These are phyloP conservation scores for Penicillium manginii DNA, from an alignment of 495 filamentous ascomycete genomes.

Conservation along the genomic window DNA sequence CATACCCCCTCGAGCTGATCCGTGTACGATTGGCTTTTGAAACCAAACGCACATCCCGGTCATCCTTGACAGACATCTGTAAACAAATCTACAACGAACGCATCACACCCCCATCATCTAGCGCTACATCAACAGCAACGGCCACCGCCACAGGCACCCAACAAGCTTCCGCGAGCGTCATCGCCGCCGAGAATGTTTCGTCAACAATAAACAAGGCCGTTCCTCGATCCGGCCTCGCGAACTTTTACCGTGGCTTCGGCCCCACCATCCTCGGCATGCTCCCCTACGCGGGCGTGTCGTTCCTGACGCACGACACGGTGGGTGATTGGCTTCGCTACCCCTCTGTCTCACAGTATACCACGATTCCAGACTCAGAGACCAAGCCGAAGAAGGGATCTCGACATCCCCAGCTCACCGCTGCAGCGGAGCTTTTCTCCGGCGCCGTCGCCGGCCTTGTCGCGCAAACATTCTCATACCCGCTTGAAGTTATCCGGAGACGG, in stretches of 20 bases:
- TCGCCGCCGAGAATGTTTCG: conserved; percentile 41
- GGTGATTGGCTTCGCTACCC: conserved; percentile 79
- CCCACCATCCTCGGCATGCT: conserved; percentile 92
- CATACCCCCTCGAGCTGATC: conserved; percentile 91
- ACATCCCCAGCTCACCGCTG: conserved; percentile 57
- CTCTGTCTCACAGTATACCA: conserved; percentile 68
- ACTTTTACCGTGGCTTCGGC: conserved; percentile 94
- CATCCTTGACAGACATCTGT: conserved; percentile 72
- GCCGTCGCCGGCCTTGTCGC: conserved; percentile 84
- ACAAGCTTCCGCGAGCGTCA: conserved; percentile 29
- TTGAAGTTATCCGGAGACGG: conserved; percentile 86
- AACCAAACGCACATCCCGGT: conserved; percentile 69
- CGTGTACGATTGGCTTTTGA: conserved; percentile 93
- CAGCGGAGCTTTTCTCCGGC: conserved; percentile 82
- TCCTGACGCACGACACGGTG: conserved; percentile 88
- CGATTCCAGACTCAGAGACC: conserved; percentile 45
- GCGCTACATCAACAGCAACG: conserved; percentile 18
- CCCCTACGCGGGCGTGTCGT: conserved; percentile 96
- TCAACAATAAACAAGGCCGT: conserved; percentile 46
- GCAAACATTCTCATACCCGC: conserved; percentile 88
- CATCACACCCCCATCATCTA: conserved; percentile 32
- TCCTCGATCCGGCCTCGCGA: conserved; percentile 70
- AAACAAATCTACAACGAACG: conserved; percentile 82
- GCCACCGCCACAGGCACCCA: conserved; percentile 28
- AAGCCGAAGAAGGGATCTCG: conserved; percentile 30